Percentiles rank a stretch among this genome's conserved stretches.
These are phyloP conservation scores for Penicillium sclerotiorum DNA, from an alignment of 2,329 filamentous ascomycete species.

Conservation along the genomic window DNA sequence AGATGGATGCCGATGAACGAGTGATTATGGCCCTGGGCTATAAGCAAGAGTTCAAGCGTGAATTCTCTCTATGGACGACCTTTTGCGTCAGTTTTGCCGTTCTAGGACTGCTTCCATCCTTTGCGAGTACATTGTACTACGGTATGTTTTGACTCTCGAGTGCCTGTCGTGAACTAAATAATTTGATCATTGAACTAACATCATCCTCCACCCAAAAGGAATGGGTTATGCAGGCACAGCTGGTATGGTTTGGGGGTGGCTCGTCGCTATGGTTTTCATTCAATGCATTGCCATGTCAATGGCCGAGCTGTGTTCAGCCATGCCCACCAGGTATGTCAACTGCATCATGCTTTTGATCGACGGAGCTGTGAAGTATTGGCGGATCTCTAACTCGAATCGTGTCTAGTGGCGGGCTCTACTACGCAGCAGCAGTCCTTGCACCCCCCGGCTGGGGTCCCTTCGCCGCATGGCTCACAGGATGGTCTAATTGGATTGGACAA, in stretches of 20 bases:
- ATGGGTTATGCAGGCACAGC: slow-evolving; percentile 60
- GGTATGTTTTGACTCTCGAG: slow-evolving; percentile 46
- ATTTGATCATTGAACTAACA: neutral
- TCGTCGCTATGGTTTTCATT: slow-evolving; percentile 72
- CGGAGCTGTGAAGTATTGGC: neutral
- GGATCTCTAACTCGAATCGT: neutral
- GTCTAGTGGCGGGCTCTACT: slow-evolving; percentile 68
- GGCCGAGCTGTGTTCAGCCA: slow-evolving; percentile 72
- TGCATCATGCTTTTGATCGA: neutral
- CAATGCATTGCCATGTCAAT: slow-evolving; percentile 69
- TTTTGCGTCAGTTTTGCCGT: slow-evolving; percentile 77
- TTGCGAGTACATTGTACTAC: slow-evolving; percentile 72
- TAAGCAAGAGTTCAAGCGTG: slow-evolving; percentile 67
- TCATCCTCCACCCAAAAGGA: slow-evolving; percentile 22
- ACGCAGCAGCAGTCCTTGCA: slow-evolving; percentile 71
- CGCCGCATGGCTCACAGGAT: slow-evolving; percentile 69
- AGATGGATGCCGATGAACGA: slow-evolving; percentile 44
- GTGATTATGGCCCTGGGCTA: slow-evolving; percentile 51
- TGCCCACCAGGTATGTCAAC: slow-evolving; percentile 63
- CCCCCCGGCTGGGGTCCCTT: slow-evolving; percentile 67
- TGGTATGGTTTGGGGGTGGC: slow-evolving; percentile 76
- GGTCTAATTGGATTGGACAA: slow-evolving; percentile 71
- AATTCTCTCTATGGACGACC: slow-evolving; percentile 73
- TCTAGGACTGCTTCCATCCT: slow-evolving; percentile 69
- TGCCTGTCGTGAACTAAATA: no score